Base-by-base conservation (phyloP, 805 yeast genomes). In the Wickerhamiella bombiphila region DNA sequence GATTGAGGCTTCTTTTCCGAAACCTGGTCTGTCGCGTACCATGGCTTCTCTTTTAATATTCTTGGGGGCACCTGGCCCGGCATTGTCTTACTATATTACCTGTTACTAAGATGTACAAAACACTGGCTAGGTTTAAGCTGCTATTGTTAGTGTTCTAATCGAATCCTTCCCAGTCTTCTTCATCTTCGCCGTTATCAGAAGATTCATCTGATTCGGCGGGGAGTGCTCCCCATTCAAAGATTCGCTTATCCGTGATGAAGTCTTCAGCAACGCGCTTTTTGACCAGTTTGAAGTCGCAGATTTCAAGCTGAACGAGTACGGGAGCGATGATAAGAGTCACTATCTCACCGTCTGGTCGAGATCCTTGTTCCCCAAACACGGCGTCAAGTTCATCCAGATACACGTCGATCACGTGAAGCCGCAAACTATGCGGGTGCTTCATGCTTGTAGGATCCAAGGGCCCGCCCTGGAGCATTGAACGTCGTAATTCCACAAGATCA, bases 401-500 rank as follows among this genome's bases (percentile, higher is more conserved):
- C 5, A 91, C 73, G 59, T 91, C 97, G 42, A 80, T 67, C 29
- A 88, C 58, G 61, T 88, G 98, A 55, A 80, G 72, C 14, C 94
- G 76, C 37, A 91, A 67, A 18, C 91, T 91, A 46, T 69, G 70
- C 32, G 93, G 77, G 18, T 75, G 63, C 45, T 69, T 67, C 28
- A 59, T 55, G 44, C 72, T 74, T 4, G 76, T 79, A 44, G 76
- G 69, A 31, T 52, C 51, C 34, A 59, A 37, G 1, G 62, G 55
- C 9, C 50, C 50, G 11, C 15, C 22, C 9, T 7, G 14, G 13
- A 22, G 9, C 22, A 22, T 36, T 77, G 73, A 22, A 64, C 56
- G 39, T 59, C 54, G 34, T 50, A 55, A 42, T 65, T 48, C 11
- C 9, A 5, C 18, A 5, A 33, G 34, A 22, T 21, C 48, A 3